Base-by-base conservation (phyloP, 2,329 filamentous ascomycete genomes). In the Ophiocordyceps unilateralis region DNA sequence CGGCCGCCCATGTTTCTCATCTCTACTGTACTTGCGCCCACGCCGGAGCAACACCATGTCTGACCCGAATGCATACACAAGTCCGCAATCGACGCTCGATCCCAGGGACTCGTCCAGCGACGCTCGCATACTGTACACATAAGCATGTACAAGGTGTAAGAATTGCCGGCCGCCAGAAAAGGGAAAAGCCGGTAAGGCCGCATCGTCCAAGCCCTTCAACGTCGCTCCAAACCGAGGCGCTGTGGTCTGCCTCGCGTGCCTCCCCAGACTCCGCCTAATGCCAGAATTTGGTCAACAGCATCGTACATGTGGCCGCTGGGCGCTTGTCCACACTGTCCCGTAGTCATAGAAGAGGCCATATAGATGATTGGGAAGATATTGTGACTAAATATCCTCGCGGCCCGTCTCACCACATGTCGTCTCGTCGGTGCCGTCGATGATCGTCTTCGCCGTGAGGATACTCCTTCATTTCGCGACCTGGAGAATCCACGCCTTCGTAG, bases 331-430 rank as follows among this genome's bases (percentile, higher is more conserved):
- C 17, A 26, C 36, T 43, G 36, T 41, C 21, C 39, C 28, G 3
- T 46, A 42, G 48, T 48, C 42, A 49, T 47, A 41, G 45, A 24
- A 24, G 43, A 30, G 44, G 44, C 45, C 34, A 50, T 49, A 50
- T 50, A 49, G 48, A 50, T 48, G 32, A 41, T 40, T n/a, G 17
- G 21, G 21, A 40, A 40, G 32, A 42, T 46, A 46, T 41, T 45
- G 44, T 39, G 44, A 46, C 22, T 44, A 43, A 44, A 47, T 43
- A 40, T 42, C 44, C 39, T 23, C 41, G 32, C 9, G n/a, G n/a
- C n/a, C n/a, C n/a, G 41, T 44, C 46, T 66, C 51, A 69, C 66
- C 66, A 69, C 62, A 67, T 67, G 43, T 63, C 58, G 44, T 60
- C 54, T 41, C 57, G 53, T 36, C 59, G 57, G 45, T 65, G 60